Base-by-base conservation (phyloP, 805 yeast species). In the Candida namnaoensis region DNA sequence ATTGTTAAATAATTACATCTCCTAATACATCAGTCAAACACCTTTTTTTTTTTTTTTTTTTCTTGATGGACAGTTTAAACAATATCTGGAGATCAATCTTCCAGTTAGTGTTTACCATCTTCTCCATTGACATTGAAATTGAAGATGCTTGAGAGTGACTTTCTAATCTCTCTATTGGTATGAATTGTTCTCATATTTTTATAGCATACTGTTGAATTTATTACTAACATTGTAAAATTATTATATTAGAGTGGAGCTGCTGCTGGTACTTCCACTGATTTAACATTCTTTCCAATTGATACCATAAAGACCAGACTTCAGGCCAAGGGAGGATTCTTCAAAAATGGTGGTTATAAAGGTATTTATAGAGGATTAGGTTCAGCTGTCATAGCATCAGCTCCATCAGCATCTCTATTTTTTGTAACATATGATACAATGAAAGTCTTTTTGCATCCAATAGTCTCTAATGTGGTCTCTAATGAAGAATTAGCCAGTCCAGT, bases 241-340 rank as follows among this genome's bases (percentile, higher is more conserved):
- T 35, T 35, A 23, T 33, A 56, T 19, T 19, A 19, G 73, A 80
- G 90, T 54, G 99, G 99, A 34, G 99, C 86, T 7, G 81, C 93
- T 44, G 96, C 99, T 6, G 99, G 99, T 13, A 93, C 96, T 2
- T 81, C 95, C 6, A 90, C 97, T 1, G 99, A 93, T 64, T 68
- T 93, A 34, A 88, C 83, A 4, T 93, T 93, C 62, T 93, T 91
- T 68, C 99, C 99, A 12, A 87, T 93, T 34, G 99, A 93, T 54
- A 93, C 99, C 1, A 53, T 93, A 43, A 93, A 93, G 64, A 93
- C 99, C 0, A 70, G 99, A 43, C 67, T 93, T 13, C 99, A 93
- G 60, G 98, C 99, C 19, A 79, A 79, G 56, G 96, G 96, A 32
- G 99, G 99, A 1, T 91, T 93, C 54, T 86, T 88, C 60, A 66